Conservation (phyloP, 1,139 yeast species). For the Komagataea norvegica region DNA sequence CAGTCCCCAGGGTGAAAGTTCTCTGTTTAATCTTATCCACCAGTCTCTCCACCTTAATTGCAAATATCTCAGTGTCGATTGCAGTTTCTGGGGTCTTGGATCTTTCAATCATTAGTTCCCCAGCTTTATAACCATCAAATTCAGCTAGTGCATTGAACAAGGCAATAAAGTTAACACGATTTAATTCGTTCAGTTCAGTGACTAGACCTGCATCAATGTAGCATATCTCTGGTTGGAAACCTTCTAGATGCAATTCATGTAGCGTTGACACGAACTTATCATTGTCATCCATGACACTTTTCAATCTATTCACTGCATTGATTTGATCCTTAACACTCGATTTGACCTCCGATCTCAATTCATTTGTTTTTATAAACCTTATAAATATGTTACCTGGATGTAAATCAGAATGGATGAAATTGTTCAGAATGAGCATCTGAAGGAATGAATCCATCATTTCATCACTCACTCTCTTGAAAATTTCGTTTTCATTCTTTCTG, state of each 20-base stretch:
- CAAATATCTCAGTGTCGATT: constrained; percentile 76
- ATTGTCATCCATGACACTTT: constrained; percentile 34
- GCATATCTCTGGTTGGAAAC: constrained; percentile 82
- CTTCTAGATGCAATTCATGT: constrained; percentile 47
- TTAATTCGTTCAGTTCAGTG: constrained; percentile 75
- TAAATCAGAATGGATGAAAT: constrained; percentile 91
- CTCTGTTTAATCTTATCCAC: constrained; percentile 78
- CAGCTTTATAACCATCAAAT: constrained; percentile 92
- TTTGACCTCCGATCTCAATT: constrained; percentile 31
- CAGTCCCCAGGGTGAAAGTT: constrained; percentile 88
- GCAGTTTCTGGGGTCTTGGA: constrained; percentile 94
- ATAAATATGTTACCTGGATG: constrained; percentile 96
- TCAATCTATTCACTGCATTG: constrained; percentile 43
- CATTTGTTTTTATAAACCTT: constrained; percentile 52
- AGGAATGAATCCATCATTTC: constrained; percentile 87
- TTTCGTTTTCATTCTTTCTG: constrained; percentile 27
- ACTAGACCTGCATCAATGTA: constrained; percentile 91
- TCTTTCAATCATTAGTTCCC: constrained; percentile 91
- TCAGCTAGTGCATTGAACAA: constrained; percentile 83
- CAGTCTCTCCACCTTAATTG: constrained; percentile 77
- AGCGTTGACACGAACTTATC: constrained; percentile 51
- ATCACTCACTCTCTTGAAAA: constrained; percentile 77
- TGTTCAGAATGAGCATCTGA: constrained; percentile 87
- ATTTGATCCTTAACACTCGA: constrained; percentile 38
- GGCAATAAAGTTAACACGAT: constrained; percentile 82